These are phyloP conservation scores for Daldinia vernicosa DNA, from an alignment of 495 filamentous ascomycete species.

Conservation along the genomic window DNA sequence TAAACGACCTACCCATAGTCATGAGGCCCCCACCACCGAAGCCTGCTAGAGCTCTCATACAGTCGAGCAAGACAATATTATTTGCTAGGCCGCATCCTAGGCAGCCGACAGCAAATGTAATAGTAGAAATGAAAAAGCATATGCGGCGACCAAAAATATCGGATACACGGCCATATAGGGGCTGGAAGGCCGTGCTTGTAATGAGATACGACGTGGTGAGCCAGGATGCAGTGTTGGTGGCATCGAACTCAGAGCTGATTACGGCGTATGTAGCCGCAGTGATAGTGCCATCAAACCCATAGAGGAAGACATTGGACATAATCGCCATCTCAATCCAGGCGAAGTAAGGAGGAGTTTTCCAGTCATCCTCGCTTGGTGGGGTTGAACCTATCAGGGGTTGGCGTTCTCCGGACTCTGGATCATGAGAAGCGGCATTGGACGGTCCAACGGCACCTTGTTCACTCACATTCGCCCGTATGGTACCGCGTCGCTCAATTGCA, in stretches of 20 bases:
- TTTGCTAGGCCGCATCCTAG: constrained; percentile 57
- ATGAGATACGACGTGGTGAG: constrained; percentile 80
- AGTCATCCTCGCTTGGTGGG: constrained; percentile 43
- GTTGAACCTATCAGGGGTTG: constrained; percentile 52
- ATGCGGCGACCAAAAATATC: constrained; percentile 63
- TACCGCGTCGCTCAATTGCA: background rate
- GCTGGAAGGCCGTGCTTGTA: constrained; percentile 73
- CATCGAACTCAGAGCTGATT: constrained; percentile 66
- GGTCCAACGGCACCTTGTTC: constrained; percentile 1
- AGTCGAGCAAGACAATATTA: constrained; percentile 53
- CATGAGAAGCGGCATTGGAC: constrained; percentile 28
- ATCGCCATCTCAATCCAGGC: constrained; percentile 63
- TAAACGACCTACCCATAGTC: constrained; percentile 63
- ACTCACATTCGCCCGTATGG: background rate
- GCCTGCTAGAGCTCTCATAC: constrained; percentile 60
- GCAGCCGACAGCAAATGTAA: constrained; percentile 58
- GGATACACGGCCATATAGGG: constrained; percentile 56
- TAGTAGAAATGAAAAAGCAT: constrained; percentile 59
- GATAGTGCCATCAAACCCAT: constrained; percentile 72
- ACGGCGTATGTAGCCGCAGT: constrained; percentile 72
- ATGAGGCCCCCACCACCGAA: constrained; percentile 69
- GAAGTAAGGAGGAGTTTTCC: constrained; percentile 52
- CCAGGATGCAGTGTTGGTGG: constrained; percentile 67
- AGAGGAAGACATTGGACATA: constrained; percentile 72
- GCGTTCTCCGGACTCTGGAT: constrained; percentile 41